Evolutionary conservation across 441 rosid species (phyloP).

Genomic region (Gossypium lobatum): DNA sequence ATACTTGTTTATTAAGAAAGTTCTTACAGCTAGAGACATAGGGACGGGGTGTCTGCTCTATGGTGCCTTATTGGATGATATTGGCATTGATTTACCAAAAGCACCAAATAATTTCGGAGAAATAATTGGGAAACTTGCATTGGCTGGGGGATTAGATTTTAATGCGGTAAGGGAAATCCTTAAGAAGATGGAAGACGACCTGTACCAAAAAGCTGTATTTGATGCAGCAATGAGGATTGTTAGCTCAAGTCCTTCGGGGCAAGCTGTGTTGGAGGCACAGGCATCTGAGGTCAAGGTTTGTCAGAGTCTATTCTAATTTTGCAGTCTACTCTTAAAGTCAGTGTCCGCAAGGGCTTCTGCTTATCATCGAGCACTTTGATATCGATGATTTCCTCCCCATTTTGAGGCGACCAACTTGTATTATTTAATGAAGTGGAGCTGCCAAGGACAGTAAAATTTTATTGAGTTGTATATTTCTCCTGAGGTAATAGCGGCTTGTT

Average conservation of each 20-base stretch:
- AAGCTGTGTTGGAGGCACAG: conserved; percentile 45
- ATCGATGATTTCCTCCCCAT: background rate
- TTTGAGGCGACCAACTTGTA: conserved; percentile 34
- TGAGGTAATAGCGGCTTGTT: conserved; percentile 32
- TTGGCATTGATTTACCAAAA: conserved; percentile 75
- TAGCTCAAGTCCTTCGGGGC: conserved; percentile 29
- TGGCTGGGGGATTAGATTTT: conserved; percentile 50
- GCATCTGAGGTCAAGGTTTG: conserved; percentile 34
- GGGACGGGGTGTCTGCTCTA: conserved; percentile 65
- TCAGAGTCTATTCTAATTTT: background rate
- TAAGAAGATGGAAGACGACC: conserved; percentile 54
- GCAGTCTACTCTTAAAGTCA: background rate
- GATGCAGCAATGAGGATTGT: conserved; percentile 44
- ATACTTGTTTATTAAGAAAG: conserved; percentile 44
- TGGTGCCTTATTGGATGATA: conserved; percentile 67
- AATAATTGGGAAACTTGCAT: conserved; percentile 54
- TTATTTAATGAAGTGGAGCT: conserved; percentile 28
- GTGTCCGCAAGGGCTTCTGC: background rate
- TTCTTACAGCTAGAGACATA: conserved; percentile 45
- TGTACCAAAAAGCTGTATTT: conserved; percentile 45
- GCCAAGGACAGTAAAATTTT: conserved; percentile 23
- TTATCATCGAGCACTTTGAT: background rate
- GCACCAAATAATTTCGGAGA: conserved; percentile 80
- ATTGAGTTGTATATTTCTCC: conserved; percentile 35
- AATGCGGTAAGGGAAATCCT: conserved; percentile 51